Evolutionary conservation across 768 basidiomycete species (phyloP).

Genomic region (Leccinum olivaceopallidum): DNA sequence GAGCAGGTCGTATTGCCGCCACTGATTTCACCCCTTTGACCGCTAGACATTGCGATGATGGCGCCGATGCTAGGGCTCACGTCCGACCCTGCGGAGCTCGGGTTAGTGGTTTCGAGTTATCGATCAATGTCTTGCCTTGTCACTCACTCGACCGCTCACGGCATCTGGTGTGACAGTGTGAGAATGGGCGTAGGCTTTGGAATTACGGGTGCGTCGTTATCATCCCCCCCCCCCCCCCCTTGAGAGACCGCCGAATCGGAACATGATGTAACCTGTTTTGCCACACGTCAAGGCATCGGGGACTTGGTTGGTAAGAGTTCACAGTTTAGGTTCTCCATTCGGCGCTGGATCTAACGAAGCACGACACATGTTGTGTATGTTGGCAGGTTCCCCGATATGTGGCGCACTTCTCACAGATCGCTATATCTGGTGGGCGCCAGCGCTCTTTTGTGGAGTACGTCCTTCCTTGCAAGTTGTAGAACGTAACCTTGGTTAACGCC

Average conservation of each 20-base stretch:
- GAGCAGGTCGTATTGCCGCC: background rate
- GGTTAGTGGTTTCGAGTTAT: conserved; percentile 28
- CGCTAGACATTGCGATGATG: conserved; percentile 38
- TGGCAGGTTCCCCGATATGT: conserved; percentile 52
- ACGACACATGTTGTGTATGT: conserved; percentile 16
- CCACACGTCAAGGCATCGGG: conserved; percentile 22
- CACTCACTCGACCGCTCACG: background rate
- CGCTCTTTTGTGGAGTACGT: conserved; percentile 48
- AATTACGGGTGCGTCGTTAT: conserved; percentile 34
- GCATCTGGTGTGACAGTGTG: conserved; percentile 14
- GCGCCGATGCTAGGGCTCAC: conserved; percentile 49
- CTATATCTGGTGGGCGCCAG: conserved; percentile 60
- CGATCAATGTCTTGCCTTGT: background rate
- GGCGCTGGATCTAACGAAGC: too few species aligned
- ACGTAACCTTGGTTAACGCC: background rate
- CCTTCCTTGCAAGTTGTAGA: background rate
- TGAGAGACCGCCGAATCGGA: background rate
- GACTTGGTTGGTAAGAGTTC: conserved; percentile 19
- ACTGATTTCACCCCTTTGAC: too few species aligned
- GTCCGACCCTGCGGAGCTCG: conserved; percentile 50
- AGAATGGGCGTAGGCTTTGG: conserved; percentile 52
- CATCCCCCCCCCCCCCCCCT: background rate
- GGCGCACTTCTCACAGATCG: conserved; percentile 51
- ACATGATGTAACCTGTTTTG: background rate
- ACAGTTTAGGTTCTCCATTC: background rate